phyloP scores from a whole-genome alignment of 345 rosid genomes.

The Lepidium aucheri region DNA sequence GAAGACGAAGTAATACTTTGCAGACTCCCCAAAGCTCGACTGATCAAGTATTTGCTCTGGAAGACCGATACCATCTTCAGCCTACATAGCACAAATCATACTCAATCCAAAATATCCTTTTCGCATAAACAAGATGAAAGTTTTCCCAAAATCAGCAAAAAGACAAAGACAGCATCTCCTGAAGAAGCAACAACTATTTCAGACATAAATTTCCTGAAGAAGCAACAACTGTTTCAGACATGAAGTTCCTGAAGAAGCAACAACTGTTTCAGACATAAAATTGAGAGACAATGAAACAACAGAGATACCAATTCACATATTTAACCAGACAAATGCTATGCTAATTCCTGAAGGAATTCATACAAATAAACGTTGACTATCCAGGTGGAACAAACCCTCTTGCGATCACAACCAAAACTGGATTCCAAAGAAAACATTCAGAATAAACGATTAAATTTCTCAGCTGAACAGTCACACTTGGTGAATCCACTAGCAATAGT shows the following conservation, averaged over 20 bases:
- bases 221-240: neutral
- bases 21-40: slow-evolving; percentile 51
- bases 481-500: neutral
- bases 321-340: neutral
- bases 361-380: neutral
- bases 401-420: neutral
- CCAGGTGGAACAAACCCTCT: neutral
- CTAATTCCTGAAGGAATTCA: neutral
- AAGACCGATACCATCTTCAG: slow-evolving; percentile 89
- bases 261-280: neutral
- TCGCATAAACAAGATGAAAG: neutral
- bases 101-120: neutral
- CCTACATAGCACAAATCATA: slow-evolving; percentile 37
- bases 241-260: neutral
- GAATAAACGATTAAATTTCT: neutral
- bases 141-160: neutral
- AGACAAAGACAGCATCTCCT: neutral
- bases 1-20: slow-evolving; percentile 58
- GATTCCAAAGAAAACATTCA: neutral
- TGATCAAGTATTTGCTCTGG: slow-evolving; percentile 85
- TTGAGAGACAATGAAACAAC: neutral
- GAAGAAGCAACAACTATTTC: neutral
- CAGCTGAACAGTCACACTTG: neutral
- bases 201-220: neutral
- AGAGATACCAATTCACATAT: neutral